These are phyloP conservation scores for Ustilago hordei DNA, from an alignment of 1,284 basidiomycete species.

Conservation along the genomic window DNA sequence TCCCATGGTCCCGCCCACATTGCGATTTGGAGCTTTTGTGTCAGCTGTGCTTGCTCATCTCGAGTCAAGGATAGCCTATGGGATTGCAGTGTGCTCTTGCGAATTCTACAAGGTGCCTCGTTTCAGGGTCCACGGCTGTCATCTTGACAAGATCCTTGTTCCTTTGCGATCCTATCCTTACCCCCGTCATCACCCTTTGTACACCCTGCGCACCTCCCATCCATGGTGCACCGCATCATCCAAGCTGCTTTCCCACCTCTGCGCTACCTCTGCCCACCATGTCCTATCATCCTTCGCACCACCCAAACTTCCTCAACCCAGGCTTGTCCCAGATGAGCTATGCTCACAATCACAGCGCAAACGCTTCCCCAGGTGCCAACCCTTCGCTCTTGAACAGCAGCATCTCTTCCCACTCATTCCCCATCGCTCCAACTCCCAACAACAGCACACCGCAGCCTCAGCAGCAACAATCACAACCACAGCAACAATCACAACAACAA, in stretches of 20 bases:
- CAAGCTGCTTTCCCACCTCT: neutral
- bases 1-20: too few species aligned
- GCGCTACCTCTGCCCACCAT: conserved; percentile 13
- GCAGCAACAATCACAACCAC: conserved; percentile 32
- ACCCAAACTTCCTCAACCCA: conserved; percentile 26
- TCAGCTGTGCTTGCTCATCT: too few species aligned
- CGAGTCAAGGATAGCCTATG: too few species aligned
- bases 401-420: conserved; percentile 49
- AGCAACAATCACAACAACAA: conserved; percentile 22
- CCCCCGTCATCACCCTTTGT: neutral
- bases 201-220: neutral
- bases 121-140: neutral
- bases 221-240: neutral
- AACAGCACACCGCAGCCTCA: conserved; percentile 36
- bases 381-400: conserved; percentile 29
- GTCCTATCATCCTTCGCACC: conserved; percentile 50
- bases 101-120: neutral
- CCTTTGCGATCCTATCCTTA: neutral
- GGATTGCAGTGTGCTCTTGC: neutral
- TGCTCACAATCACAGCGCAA: conserved; percentile 25
- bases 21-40: too few species aligned
- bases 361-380: conserved; percentile 22
- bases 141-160: neutral
- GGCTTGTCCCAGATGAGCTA: conserved; percentile 40
- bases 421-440: conserved; percentile 42